phyloP scores from a whole-genome alignment of 1,139 yeast species.

The Suhomyces guaymorum region DNA sequence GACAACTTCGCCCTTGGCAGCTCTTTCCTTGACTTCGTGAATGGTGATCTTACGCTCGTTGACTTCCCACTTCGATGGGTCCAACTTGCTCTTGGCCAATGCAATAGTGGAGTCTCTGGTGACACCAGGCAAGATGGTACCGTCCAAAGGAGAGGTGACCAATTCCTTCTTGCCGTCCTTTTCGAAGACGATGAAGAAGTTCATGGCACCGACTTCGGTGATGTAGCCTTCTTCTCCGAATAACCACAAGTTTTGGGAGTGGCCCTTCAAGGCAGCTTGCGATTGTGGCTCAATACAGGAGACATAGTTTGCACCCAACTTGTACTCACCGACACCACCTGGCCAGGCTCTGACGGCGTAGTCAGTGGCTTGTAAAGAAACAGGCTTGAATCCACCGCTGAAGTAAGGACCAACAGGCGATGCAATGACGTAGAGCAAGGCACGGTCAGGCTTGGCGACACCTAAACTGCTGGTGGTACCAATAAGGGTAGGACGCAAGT shows the following conservation, averaged over 20 bases:
- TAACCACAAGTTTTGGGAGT: slow-evolving; percentile 94
- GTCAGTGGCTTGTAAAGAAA: slow-evolving; percentile 88
- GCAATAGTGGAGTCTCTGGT: slow-evolving; percentile 86
- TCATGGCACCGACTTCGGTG: slow-evolving; percentile 98
- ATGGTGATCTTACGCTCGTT: slow-evolving; percentile 39
- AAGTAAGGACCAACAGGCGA: slow-evolving; percentile 96
- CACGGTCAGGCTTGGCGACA: slow-evolving; percentile 76
- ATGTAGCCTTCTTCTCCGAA: slow-evolving; percentile 87
- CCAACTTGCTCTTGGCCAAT: slow-evolving; percentile 72
- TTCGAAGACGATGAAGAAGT: slow-evolving; percentile 82
- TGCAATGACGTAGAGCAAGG: slow-evolving; percentile 80
- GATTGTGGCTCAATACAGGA: slow-evolving; percentile 89
- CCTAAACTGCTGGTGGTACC: slow-evolving; percentile 90
- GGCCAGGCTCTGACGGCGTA: slow-evolving; percentile 99
- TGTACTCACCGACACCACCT: slow-evolving; percentile 94
- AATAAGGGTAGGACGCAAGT: slow-evolving; percentile 90
- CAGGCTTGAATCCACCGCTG: slow-evolving; percentile 92
- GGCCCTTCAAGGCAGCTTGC: slow-evolving; percentile 85
- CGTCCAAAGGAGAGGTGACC: slow-evolving; percentile 95
- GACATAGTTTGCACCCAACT: slow-evolving; percentile 96
- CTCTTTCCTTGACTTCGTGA: slow-evolving; percentile 34
- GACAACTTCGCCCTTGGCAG: slow-evolving; percentile 36
- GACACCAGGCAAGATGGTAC: slow-evolving; percentile 95
- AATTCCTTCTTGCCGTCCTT: slow-evolving; percentile 83
- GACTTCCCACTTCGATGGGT: slow-evolving; percentile 63